Base-by-base conservation (phyloP, 441 rosid genomes). In the Pelargonium myrrhifolium region DNA sequence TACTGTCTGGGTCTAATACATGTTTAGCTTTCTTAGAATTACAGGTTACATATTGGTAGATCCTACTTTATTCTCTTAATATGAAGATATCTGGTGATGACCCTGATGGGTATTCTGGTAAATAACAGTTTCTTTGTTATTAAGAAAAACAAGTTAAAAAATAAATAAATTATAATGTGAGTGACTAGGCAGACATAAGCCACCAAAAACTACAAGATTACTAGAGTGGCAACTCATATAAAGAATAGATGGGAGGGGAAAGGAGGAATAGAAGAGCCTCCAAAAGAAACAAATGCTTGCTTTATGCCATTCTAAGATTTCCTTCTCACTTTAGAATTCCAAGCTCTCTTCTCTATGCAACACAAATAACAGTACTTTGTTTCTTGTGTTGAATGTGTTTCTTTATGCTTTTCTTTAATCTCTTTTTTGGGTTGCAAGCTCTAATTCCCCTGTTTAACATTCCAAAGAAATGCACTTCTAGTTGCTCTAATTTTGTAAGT, bases 261-360 rank as follows among this genome's bases (percentile, higher is more conserved):
- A 63, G 47, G 67, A 68, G 72, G 62, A 58, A 74, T 84, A 75
- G 79, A 75, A 76, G 60, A 71, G 72, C 77, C 21, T 72, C 65
- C 78, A 69, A 78, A 90, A 83, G 82, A 84, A 86, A 83, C 88
- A 79, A 74, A 80, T 67, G 56, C 85, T 71, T 77, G 83, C 92
- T 92, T 92, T 87, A 76, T 74, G 73, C 73, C 78, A 77, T 79
- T 80, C 80, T 71, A 78, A 82, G 86, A 82, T 85, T 76, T 75
- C 70, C 64, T 68, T 74, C 71, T 62, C 81, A 73, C 89, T 89
- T 88, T 86, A 77, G 84, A 79, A 82, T 83, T 84, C 86, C 76
- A 81, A 84, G 86, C 90, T 84, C 93, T 74, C 70, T 78, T 86
- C 83, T 81, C 87, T 68, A 85, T 80, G 84, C 82, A 79, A 64